Evolutionary conservation across 768 basidiomycete species (phyloP), one percentile per base, ranked within the genome.

Genomic region (Sutorius australiensis): DNA sequence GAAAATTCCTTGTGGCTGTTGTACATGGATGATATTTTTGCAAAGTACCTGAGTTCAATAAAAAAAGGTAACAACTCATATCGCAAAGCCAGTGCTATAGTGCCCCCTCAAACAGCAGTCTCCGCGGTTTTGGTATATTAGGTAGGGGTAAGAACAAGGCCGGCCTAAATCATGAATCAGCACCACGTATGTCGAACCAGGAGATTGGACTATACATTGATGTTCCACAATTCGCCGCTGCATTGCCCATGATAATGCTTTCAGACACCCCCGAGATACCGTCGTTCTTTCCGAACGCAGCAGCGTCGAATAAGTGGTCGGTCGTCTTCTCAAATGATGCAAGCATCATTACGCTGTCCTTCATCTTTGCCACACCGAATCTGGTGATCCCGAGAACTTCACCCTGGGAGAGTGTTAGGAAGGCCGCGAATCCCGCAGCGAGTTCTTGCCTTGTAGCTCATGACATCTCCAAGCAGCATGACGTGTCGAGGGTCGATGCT

Each of bases 311-410:
- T 54, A 99, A 74, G 70, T 99, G 97, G 75, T 99, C 97, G 13
- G 97, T 99, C 14, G 97, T 98, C 76, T 98, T 98, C 73, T 99
- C 97, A 71, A 99, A 99, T 24, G 93, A 97, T 10, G 97, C 97
- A 62, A 98, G 77, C 97, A 98, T 99, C 63, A 99, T 82, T 1
- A 98, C 95, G 63, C 92, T 93, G 71, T 99, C 97, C 71, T 98
- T 98, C 93, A 98, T 98, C 75, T 98, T 98, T 8, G 95, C 92
- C 24, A 99, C 95, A 66, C 97, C 97, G 71, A 98, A 98, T 30
- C 97, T 89, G 7, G 97, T 99, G 69, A 99, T 98, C 41, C 97
- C 97, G 47, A 99, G 75, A 1, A 98, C 94, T 68, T 98, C 95
- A 39, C 97, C 97, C 91, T 95, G 66, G 1, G 37, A 1, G 13